Base-by-base conservation (phyloP, 495 filamentous ascomycete genomes). In the Hypoxylon lienhwacheense region DNA sequence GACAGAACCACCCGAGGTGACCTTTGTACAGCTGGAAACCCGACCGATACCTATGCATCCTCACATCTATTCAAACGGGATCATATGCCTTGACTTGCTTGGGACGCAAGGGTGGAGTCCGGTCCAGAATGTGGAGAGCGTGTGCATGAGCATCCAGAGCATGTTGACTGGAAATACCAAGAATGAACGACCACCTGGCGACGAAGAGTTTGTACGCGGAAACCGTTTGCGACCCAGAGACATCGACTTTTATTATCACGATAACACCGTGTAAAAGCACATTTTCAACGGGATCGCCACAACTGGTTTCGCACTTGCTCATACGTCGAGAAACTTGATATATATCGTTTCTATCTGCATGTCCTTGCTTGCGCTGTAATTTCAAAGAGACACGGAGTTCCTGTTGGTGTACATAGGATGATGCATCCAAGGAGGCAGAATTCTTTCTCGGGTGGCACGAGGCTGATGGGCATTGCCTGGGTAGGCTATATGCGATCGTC, bases 91-190 rank as follows among this genome's bases (percentile, higher is more conserved):
- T 16, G 95, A 98, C 59, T 85, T 98, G 0, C 85, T 98, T 12
- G 89, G 90, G 48, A 60, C 71, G 12, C 84, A 87, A 40, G 93
- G 95, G 56, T 98, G 93, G 93, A 90, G 85, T 8, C 93, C 93
- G 0, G 92, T 97, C 7, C 95, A 97, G 68, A 97, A 90, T 21
- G 93, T 96, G 8, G 91, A 98, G 76, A 95, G 88, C 61, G 84
- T 98, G 34, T 96, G 90, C 77, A 93, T 98, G 84, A 96, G 90
- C 68, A 83, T 98, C 35, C 93, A 98, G 73, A 96, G 90, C 72
- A 98, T 98, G 93, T 69, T 98, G 63, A 96, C 93, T 0, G 87
- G 91, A 5, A 98, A 98, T 67, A 86, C 78, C 16, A 93, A 89
- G 71, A 87, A 93, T 56, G 92, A 90, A 67, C 77, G 90, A 11